A percentile compares a stretch with the other conserved stretches of the same genome.
Evolutionary conservation across 2,329 filamentous ascomycete genomes (phyloP).

Genomic region (Fusarium longipes): DNA sequence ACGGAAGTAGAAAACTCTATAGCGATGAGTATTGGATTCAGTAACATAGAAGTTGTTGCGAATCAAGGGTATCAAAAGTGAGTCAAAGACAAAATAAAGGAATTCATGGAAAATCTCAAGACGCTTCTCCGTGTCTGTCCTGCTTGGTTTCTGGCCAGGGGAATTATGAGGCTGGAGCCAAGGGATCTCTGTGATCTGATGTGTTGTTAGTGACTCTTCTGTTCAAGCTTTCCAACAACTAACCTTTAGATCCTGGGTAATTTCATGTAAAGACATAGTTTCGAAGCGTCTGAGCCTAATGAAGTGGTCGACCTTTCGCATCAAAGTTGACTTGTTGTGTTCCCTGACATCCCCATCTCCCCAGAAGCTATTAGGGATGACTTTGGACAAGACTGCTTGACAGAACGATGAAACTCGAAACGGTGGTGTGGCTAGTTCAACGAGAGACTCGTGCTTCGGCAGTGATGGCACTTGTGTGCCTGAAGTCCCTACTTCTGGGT

Average conservation of each 20-base stretch:
- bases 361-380: constrained; percentile 83
- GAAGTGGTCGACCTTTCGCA: constrained; percentile 80
- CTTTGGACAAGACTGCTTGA: constrained; percentile 75
- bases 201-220: background rate
- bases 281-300: constrained; percentile 84
- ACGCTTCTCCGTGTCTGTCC: constrained; percentile 79
- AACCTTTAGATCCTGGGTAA: constrained; percentile 81
- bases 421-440: constrained; percentile 74
- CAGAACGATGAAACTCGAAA: constrained; percentile 87
- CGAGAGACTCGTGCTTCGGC: constrained; percentile 59
- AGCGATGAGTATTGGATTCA: constrained; percentile 83
- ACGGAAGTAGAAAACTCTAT: constrained; percentile 90
- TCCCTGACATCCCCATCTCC: constrained; percentile 64
- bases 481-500: constrained; percentile 3
- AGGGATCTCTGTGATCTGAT: constrained; percentile 71
- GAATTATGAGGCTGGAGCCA: constrained; percentile 76
- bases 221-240: background rate
- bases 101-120: constrained; percentile 84
- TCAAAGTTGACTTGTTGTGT: constrained; percentile 71
- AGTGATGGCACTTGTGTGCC: constrained; percentile 14
- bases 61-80: constrained; percentile 86
- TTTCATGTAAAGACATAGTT: constrained; percentile 80
- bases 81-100: constrained; percentile 93
- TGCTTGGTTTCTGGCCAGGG: constrained; percentile 67
- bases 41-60: constrained; percentile 94